A percentile compares a stretch with the other conserved stretches of the same genome.
Evolutionary conservation across 73 alveolate genomes (phyloP).

Genomic region (Paramecium pentaurelia): DNA sequence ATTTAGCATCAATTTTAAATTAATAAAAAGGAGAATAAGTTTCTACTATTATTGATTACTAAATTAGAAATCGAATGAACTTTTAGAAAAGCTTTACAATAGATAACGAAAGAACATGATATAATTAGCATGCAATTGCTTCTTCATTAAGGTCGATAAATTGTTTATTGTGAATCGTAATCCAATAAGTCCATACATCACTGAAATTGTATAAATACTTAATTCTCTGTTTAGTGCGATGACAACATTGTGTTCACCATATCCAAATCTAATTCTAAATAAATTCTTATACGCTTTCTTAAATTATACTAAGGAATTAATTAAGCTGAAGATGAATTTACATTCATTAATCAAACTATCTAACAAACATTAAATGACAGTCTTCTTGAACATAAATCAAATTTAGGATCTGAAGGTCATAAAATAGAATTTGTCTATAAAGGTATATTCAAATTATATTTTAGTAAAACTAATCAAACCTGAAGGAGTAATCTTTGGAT

Average conservation of each 20-base stretch:
- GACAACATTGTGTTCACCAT: conserved; percentile 49
- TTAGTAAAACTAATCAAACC: conserved; percentile 46
- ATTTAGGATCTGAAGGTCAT: background rate
- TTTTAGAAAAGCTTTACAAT: background rate
- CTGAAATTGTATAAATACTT: conserved; percentile 34
- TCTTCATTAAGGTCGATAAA: conserved; percentile 46
- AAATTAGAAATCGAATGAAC: background rate
- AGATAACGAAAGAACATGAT: background rate
- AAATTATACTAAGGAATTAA: conserved; percentile 45
- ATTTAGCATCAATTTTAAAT: background rate
- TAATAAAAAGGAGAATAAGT: background rate
- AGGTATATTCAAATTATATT: background rate
- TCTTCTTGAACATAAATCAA: background rate
- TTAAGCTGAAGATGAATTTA: conserved; percentile 40
- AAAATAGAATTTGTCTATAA: conserved; percentile 6
- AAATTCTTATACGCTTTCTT: conserved; percentile 29
- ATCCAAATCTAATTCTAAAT: conserved; percentile 41
- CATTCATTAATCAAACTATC: conserved; percentile 3
- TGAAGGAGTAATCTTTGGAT: conserved; percentile 46
- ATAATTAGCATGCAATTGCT: background rate
- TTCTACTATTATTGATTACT: background rate
- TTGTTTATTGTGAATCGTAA: conserved; percentile 45
- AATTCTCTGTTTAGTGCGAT: background rate
- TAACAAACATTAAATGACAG: background rate
- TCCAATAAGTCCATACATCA: conserved; percentile 55